Base-by-base conservation (phyloP, 1,284 basidiomycete genomes). In the Calocybe gambosa region DNA sequence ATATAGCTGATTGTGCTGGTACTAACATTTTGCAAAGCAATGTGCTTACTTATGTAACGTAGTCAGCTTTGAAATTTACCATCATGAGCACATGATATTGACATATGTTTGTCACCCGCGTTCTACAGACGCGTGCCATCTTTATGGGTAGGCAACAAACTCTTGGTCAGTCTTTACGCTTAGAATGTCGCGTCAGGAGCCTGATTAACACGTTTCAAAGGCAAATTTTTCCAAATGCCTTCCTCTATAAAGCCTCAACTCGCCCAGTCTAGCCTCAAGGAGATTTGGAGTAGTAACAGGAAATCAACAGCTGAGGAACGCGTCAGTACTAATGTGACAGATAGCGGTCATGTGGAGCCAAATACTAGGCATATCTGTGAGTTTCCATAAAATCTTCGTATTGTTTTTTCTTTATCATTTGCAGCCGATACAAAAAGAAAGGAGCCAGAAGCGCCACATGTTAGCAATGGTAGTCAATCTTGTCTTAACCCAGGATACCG, bases 141-240 rank as follows among this genome's bases (percentile, higher is more conserved):
- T 47, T 42, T 35, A 86, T 87, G 83, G 71, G 71, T 46, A 74
- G 81, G 56, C 85, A 88, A 62, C 80, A 81, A 62, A 86, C 85
- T 2, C 70, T 88, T 37, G 79, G 85, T 82, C 49, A n/a, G 66
- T 57, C 21, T 12, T 16, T 5, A n/a, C 21, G 21, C 21, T 23
- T 23, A 23, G 21, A 23, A 23, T 3, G 7, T 23, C 21, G 31
- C 15, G 12, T 13, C 16, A 38, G 36, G 5, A 13, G 19, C 15
- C 35, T 21, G 15, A 34, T 16, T 12, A 5, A 5, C 5, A 2
- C 5, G 3, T 25, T 54, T 57, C 57, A 26, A 5, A 83, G 82
- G 75, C 31, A 86, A 78, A 57, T 88, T 85, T 71, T 78, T 89
- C 52, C 69, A 74, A 43, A 84, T 86, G 80, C 82, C 86, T 0